Base-by-base conservation (phyloP, 371 early-diverging fungal genomes). In the Mucor velutinosus region DNA sequence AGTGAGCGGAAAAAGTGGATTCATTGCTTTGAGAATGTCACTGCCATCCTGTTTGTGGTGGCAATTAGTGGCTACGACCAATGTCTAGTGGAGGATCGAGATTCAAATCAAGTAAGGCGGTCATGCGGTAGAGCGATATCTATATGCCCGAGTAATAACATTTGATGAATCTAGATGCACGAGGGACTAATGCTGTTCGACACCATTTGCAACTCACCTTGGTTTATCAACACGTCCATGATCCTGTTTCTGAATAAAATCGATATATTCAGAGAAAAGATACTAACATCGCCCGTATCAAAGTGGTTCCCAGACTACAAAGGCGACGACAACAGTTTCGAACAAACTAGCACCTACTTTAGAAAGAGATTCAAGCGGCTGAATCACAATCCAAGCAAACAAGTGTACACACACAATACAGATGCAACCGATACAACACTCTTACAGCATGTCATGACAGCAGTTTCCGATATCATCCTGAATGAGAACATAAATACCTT, bases 1-100 rank as follows among this genome's bases (percentile, higher is more conserved):
- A 91, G 92, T 27, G 94, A 95, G 74, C 85, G 98, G 45, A 96
- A 94, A 75, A 96, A 96, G 75, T 97, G 98, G 98, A 93, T 94
- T 57, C 96, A 96, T 69, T 97, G 95, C 71, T 93, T 96, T 81
- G 90, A 95, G 82, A 84, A 86, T 45, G 95, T 92, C 19, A 95
- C 87, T 57, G 89, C 84, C 60, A 90, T 87, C 69, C 90, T 87
- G 61, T 93, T 86, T 80, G 90, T 84, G 72, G 92, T 88, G 62
- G 93, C 91, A 39, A 78, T 90, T 53, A 86, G 85, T 75, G 92
- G 86, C 71, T 92, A 88, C 73, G 94, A 89, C 70, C 94, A 94
- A 76, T 86, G 87, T 32, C 79, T 93, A 58, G 80, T 91, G 39
- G 94, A 94, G 69, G 94, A 93, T 65, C 75, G 79, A 14, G 89